Evolutionary conservation across 2,329 filamentous ascomycete species (phyloP).

Genomic region (Phaeosphaeria sp.): DNA sequence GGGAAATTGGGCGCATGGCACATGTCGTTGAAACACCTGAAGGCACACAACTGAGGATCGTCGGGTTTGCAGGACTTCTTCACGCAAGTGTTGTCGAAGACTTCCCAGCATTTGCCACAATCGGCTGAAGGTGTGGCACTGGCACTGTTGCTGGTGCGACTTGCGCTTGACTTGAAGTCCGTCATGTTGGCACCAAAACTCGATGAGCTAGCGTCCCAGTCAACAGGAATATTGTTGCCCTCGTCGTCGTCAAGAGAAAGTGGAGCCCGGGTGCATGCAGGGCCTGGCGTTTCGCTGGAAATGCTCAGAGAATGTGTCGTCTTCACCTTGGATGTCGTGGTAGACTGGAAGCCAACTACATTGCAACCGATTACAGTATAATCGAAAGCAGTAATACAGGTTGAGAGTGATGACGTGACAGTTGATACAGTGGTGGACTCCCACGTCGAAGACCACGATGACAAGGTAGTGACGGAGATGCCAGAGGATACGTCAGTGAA

Average conservation of each 20-base stretch:
- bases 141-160: background rate
- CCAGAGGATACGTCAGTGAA: constrained; percentile 15
- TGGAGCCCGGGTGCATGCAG: constrained; percentile 27
- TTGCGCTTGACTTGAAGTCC: background rate
- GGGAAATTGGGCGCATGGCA: background rate
- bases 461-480: constrained; percentile 19
- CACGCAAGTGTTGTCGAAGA: background rate
- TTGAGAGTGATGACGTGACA: constrained; percentile 4
- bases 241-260: constrained; percentile 40
- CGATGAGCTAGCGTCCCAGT: constrained; percentile 10
- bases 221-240: constrained; percentile 27
- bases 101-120: background rate
- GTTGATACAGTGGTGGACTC: background rate
- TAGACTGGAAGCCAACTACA: constrained; percentile 7
- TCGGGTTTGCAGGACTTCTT: background rate
- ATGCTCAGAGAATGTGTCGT: constrained; percentile 10
- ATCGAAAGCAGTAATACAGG: constrained; percentile 22
- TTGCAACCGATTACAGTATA: constrained; percentile 25
- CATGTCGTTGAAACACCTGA: background rate
- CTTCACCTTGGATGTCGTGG: constrained; percentile 19
- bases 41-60: background rate
- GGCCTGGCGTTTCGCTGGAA: constrained; percentile 11
- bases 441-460: constrained; percentile 2
- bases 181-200: constrained; percentile 1
- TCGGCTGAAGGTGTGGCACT: background rate